Percentiles rank a stretch among this genome's conserved stretches.
phyloP scores from a whole-genome alignment of 2,329 filamentous ascomycete genomes.

The Thermoascus crustaceus region DNA sequence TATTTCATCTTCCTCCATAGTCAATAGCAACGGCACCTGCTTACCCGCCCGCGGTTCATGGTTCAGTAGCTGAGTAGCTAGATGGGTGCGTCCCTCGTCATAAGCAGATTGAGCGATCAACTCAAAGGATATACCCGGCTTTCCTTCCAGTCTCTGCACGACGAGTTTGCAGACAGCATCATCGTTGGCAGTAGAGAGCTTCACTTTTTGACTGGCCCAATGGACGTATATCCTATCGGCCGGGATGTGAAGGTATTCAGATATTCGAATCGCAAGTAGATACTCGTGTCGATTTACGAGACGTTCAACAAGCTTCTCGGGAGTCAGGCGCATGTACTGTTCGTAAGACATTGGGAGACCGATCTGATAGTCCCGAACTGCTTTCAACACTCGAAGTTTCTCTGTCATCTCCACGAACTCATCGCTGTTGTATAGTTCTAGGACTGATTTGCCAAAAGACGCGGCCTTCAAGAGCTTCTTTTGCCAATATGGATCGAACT shows the following conservation, averaged over 20 bases:
- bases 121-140: slow-evolving; percentile 91
- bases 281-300: slow-evolving; percentile 87
- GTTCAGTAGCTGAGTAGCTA: slow-evolving; percentile 85
- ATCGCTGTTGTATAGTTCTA: slow-evolving; percentile 95
- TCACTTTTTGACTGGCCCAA: slow-evolving; percentile 93
- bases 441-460: slow-evolving; percentile 92
- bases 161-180: slow-evolving; percentile 79
- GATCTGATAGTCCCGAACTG: slow-evolving; percentile 82
- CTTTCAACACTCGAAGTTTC: slow-evolving; percentile 83
- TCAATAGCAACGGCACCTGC: slow-evolving; percentile 85
- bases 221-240: slow-evolving; percentile 90
- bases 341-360: slow-evolving; percentile 87
- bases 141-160: slow-evolving; percentile 76
- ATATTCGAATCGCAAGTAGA: slow-evolving; percentile 77
- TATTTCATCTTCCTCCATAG: slow-evolving; percentile 92
- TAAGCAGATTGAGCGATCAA: slow-evolving; percentile 87
- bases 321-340: slow-evolving; percentile 83
- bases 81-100: slow-evolving; percentile 79
- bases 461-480: slow-evolving; percentile 93
- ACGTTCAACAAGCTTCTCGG: slow-evolving; percentile 77
- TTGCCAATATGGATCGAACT: slow-evolving; percentile 86
- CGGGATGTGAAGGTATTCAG: slow-evolving; percentile 75
- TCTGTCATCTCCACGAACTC: slow-evolving; percentile 99
- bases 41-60: slow-evolving; percentile 92
- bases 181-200: slow-evolving; percentile 74